Base-by-base conservation (phyloP, 2,329 filamentous ascomycete genomes). In the Ophiostoma himal-ulmi region DNA sequence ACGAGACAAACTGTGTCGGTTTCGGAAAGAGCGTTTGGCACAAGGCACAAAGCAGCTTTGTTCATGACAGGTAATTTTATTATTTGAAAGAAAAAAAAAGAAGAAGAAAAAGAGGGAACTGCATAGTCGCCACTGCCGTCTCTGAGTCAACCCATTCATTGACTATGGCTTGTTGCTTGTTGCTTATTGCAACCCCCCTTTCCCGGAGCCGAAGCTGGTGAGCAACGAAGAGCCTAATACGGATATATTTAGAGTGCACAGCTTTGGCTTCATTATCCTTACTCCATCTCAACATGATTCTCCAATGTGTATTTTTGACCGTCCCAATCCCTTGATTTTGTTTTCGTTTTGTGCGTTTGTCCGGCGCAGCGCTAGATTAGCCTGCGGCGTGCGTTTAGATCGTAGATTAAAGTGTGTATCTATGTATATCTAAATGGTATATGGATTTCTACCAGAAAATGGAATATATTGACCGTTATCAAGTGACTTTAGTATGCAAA, bases 341-440 rank as follows among this genome's bases (percentile, higher is more conserved):
- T 44, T 67, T 67, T 41, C 5, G 65, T 67, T 67, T 67, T 67
- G 65, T 67, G 65, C 65, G 65, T 48, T 44, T 44, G 64, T 48
- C 65, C 37, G 39, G 39, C 65, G 62, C n/a, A 4, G n/a, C 62
- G 65, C 65, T 67, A 67, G 37, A 67, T 34, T 44, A 48, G 37
- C 26, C 22, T 48, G 14, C 22, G n/a, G 36, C 34, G 62, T 65
- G 62, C n/a, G 20, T 41, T 34, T 30, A 30, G 65, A 67, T 67
- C 65, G 39, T 26, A 41, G n/a, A 41, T 41, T 67, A 39, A n/a
- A 67, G 64, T 48, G 37, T 67, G 36, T 64, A 37, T 65, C 62
- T 39, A 36, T 36, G 52, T 57, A 57, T 57, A 57, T 57, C 11
- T 26, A 26, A 17, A 26, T 26, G 13, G 22, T 22, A 22, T 5